Conservation (phyloP, 2,329 filamentous ascomycete genomes). For the Trichophyton rubrum region DNA sequence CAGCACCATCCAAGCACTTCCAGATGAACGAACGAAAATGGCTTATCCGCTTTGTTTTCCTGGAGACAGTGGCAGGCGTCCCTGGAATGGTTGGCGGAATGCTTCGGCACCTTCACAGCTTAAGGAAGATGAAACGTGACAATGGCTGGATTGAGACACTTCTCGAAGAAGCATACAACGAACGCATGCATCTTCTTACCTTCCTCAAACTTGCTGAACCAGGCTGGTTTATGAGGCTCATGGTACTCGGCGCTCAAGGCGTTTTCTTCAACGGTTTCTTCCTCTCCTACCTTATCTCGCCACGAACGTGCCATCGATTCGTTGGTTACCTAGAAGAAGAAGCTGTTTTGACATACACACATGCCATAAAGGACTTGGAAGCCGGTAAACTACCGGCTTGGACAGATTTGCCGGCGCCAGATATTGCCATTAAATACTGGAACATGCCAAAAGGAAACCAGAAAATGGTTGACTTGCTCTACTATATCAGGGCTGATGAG, state of each 20-base stretch:
- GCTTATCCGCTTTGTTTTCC: constrained; percentile 78
- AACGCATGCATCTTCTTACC: constrained; percentile 82
- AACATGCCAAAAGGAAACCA: constrained; percentile 74
- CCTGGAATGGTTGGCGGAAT: constrained; percentile 96
- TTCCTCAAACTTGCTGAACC: constrained; percentile 87
- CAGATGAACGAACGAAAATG: constrained; percentile 75
- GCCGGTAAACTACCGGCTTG: constrained; percentile 72
- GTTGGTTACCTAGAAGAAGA: constrained; percentile 97
- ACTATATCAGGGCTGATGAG: constrained; percentile 85
- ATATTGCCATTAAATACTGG: constrained; percentile 88
- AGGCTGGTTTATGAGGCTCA: constrained; percentile 77
- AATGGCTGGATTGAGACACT: constrained; percentile 94
- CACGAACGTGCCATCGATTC: constrained; percentile 83
- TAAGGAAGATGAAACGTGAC: constrained; percentile 21
- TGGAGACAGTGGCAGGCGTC: constrained; percentile 88
- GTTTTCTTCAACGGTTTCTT: constrained; percentile 96
- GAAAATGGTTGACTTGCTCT: constrained; percentile 72
- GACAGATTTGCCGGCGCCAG: constrained; percentile 65
- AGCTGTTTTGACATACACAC: constrained; percentile 88
- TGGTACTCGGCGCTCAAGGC: constrained; percentile 85
- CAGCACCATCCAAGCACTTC: constrained; percentile 48
- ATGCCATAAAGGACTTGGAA: constrained; percentile 77
- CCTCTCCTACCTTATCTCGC: constrained; percentile 72
- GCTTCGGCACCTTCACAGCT: constrained; percentile 69
- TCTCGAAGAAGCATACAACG: constrained; percentile 81